Evolutionary conservation across 164 flowering plant species (phyloP).

Genomic region (Macadamia integrifolia): DNA sequence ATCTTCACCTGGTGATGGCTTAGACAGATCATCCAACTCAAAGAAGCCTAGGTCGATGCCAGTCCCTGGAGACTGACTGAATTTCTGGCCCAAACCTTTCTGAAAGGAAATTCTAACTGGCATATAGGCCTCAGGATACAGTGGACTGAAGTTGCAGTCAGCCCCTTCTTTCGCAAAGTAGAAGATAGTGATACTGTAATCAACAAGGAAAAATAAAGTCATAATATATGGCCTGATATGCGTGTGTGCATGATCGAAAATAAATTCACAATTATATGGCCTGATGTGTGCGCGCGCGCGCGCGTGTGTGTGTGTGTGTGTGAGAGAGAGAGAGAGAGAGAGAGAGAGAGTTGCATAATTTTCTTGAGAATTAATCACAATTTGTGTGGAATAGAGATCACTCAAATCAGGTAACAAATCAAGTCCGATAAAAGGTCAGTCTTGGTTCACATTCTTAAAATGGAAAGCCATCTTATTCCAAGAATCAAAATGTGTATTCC

Average conservation of each 20-base stretch:
- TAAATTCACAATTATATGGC: no score
- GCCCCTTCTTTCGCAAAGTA: constrained; percentile 84
- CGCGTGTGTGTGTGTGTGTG: no score
- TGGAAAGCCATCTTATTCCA: neutral
- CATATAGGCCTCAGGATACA: constrained; percentile 48
- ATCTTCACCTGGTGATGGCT: constrained; percentile 59
- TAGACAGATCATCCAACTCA: constrained; percentile 63
- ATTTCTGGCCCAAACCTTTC: constrained; percentile 67
- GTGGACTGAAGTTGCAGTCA: constrained; percentile 49
- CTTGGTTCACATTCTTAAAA: neutral
- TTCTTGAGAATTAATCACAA: neutral
- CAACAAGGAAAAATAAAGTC: neutral
- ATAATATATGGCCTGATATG: neutral
- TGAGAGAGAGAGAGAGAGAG: no score
- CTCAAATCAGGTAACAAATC: neutral
- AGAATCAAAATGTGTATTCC: neutral
- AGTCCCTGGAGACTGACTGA: constrained; percentile 71
- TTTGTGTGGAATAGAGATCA: no score
- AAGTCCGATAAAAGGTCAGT: neutral
- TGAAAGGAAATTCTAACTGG: constrained; percentile 55
- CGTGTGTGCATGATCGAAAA: no score
- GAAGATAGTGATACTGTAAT: constrained; percentile 62
- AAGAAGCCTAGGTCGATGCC: constrained; percentile 79
- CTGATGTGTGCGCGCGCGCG: no score
- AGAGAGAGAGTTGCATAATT: neutral